These are phyloP conservation scores for Taiozyma sp. DNA, from an alignment of 1,139 yeast species.

Conservation along the genomic window DNA sequence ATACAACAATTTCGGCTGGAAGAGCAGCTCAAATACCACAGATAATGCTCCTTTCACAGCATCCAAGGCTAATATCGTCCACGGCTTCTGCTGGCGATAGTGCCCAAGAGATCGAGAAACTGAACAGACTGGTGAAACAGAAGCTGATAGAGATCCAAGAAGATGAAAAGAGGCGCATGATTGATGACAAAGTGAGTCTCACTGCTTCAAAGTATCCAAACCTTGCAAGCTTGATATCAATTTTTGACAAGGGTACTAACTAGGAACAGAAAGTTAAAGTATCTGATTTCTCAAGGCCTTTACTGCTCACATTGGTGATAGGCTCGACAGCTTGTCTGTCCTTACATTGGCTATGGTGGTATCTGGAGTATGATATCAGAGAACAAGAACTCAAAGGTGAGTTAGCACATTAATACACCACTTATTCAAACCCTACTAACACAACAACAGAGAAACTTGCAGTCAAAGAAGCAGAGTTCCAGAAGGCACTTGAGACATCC, in stretches of 20 bases:
- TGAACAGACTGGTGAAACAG: slow-evolving; percentile 8
- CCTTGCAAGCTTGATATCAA: neutral
- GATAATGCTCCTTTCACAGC: neutral
- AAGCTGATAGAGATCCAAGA: slow-evolving; percentile 10
- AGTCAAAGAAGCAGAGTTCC: slow-evolving; percentile 5
- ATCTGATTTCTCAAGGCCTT: slow-evolving; percentile 12
- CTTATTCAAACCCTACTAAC: slow-evolving; percentile 1
- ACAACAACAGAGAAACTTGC: neutral
- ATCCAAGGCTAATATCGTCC: neutral
- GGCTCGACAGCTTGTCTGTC: slow-evolving; percentile 21
- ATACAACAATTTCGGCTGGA: neutral
- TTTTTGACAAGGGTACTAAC: neutral
- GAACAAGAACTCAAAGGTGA: slow-evolving; percentile 19
- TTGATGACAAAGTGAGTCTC: slow-evolving; percentile 5
- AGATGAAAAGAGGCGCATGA: slow-evolving; percentile 2
- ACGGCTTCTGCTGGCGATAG: neutral
- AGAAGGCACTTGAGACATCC: neutral
- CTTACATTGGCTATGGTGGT: slow-evolving; percentile 29
- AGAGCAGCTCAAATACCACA: neutral
- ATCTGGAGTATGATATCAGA: slow-evolving; percentile 24
- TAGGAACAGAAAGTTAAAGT: slow-evolving; percentile 8
- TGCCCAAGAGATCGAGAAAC: slow-evolving; percentile 10
- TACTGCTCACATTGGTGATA: slow-evolving; percentile 8
- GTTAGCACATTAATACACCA: neutral
- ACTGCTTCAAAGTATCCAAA: neutral